Base-by-base conservation (phyloP, 371 early-diverging fungal genomes). In the Fennellomyces sp. region DNA sequence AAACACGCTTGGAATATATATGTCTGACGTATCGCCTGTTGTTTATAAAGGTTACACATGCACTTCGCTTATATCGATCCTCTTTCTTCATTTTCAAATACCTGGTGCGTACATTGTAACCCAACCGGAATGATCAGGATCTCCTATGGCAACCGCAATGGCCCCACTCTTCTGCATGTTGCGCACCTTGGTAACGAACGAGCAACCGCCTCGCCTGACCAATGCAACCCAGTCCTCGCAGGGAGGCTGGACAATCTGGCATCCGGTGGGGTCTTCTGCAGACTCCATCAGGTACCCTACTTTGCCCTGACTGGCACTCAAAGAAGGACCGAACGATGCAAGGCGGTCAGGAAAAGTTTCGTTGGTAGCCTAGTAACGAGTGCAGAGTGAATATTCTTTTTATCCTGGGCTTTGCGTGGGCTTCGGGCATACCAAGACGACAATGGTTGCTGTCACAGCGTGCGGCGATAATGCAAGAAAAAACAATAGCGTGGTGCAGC, bases 61-160 rank as follows among this genome's bases (percentile, higher is more conserved):
- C 45, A 45, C 19, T 45, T n/a, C 12, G 4, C n/a, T 48, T 33
- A 42, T 38, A 38, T 42, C 30, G 12, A 26, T 55, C 25, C 19
- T 45, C 35, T 6, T 33, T 13, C 12, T 21, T 23, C 30, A 17
- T 15, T 55, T 23, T 25, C 21, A 10, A 29, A 33, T 60, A 85
- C 89, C 86, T 53, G 87, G 82, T 23, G 95, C 88, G 73, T 91
- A 95, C 96, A 96, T 96, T 56, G 94, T 94, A 51, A 95, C 82
- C 60, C 93, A 87, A 48, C 64, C 62, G 45, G 82, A 74, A 35
- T 76, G 72, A 51, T 84, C 82, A 47, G 88, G 83, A 72, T 94
- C 95, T 26, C 97, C 97, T 7, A 96, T 91, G 12, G 93, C 82
- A 7, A 96, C 94, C 1, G 92, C 96, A 17, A 80, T 77, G 0